These are phyloP conservation scores for Paramyrothecium sp. DNA, from an alignment of 2,329 filamentous ascomycete genomes.

Conservation along the genomic window DNA sequence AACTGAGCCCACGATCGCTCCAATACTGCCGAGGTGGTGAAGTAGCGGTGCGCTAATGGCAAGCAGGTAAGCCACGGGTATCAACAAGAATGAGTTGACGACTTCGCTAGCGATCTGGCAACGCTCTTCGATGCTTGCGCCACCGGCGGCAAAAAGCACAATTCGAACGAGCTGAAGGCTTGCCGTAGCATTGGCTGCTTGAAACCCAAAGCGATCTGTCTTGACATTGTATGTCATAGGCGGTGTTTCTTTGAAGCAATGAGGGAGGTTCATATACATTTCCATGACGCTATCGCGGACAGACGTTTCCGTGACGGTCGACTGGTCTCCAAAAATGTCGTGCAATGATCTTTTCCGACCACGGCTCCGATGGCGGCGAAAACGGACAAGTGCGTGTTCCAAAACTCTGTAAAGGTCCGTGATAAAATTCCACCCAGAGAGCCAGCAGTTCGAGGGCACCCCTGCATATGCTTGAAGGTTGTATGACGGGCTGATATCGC, in stretches of 20 bases:
- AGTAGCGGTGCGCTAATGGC: conserved; percentile 30
- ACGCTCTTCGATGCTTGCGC: conserved; percentile 23
- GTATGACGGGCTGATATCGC: conserved; percentile 1
- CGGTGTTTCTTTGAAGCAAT: conserved; percentile 23
- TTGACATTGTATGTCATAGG: conserved; percentile 20
- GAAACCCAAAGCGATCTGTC: conserved; percentile 30
- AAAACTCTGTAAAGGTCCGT: conserved; percentile 56
- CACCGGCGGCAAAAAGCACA: conserved; percentile 23
- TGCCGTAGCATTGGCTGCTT: conserved; percentile 33
- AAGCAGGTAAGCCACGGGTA: conserved; percentile 14
- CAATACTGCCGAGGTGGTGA: conserved; percentile 30
- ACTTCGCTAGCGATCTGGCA: conserved; percentile 28
- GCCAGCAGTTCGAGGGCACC: conserved; percentile 35
- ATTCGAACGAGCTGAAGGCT: conserved; percentile 31
- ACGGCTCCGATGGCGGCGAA: conserved; percentile 14
- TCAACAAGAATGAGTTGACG: conserved; percentile 21
- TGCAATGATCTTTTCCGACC: conserved; percentile 11
- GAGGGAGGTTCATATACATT: conserved; percentile 23
- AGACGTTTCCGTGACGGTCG: conserved; percentile 12
- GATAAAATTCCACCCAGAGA: conserved; percentile 57
- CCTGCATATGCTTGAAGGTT: background rate
- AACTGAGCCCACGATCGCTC: conserved; percentile 30
- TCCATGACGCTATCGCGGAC: conserved; percentile 18
- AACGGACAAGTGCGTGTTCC: conserved; percentile 43
- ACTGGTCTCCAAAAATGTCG: conserved; percentile 17